Conservation (phyloP, 306 rosid species). For the Dryas alaskensis region DNA sequence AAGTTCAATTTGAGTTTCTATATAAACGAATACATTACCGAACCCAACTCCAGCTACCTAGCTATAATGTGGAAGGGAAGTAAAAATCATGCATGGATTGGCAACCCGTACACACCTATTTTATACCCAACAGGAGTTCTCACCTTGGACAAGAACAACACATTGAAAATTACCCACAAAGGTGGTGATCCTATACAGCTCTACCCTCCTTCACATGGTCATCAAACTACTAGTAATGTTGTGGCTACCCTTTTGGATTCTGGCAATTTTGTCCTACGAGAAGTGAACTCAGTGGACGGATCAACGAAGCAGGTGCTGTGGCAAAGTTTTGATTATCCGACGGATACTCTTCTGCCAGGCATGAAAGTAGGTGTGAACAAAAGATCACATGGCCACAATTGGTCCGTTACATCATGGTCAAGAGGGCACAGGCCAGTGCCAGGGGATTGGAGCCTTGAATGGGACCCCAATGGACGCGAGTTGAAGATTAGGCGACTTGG, state of each 20-base stretch:
- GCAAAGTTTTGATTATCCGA: constrained; percentile 17
- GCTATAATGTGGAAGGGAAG: neutral
- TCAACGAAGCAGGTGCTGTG: neutral
- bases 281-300: neutral
- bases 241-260: constrained; percentile 4
- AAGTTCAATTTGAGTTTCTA: neutral
- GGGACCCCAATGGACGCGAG: neutral
- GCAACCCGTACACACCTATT: neutral
- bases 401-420: constrained; percentile 2
- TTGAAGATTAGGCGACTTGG: neutral
- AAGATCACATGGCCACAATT: neutral
- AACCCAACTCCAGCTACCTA: neutral
- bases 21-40: no score
- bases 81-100: neutral
- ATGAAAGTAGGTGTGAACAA: constrained; percentile 12
- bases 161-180: neutral
- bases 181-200: neutral
- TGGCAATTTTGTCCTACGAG: constrained; percentile 15
- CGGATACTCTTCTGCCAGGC: constrained; percentile 1
- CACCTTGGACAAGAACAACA: neutral
- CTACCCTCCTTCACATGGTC: neutral
- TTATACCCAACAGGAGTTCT: neutral
- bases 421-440: neutral
- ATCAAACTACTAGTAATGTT: neutral
- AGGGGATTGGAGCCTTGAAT: neutral